Percentiles rank a stretch among this genome's conserved stretches.
These are phyloP conservation scores for Chaetomiaceae sp. DNA, from an alignment of 2,329 filamentous ascomycete genomes.

Conservation along the genomic window DNA sequence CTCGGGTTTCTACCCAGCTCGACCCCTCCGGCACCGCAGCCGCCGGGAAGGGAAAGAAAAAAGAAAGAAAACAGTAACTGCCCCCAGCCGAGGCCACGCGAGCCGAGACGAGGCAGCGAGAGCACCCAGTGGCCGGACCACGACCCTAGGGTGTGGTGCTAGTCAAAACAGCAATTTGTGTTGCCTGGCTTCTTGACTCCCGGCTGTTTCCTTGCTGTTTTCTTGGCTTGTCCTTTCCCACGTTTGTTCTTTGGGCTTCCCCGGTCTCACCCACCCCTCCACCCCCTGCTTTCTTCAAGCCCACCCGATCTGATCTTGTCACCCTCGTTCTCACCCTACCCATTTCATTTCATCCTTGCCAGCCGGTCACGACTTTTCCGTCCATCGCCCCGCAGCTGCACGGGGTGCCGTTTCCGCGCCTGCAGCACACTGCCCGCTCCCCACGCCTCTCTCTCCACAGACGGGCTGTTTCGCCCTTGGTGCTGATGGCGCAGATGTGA, in stretches of 20 bases:
- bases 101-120: neutral
- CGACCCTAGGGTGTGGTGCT: conserved; percentile 16
- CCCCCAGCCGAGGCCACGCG: neutral
- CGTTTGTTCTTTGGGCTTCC: neutral
- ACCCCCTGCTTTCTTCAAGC: neutral
- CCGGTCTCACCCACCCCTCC: conserved; percentile 2
- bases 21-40: conserved; percentile 2
- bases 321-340: too few species aligned
- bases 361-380: conserved; percentile 11
- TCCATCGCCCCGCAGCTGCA: conserved; percentile 19
- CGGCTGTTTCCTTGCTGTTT: conserved; percentile 11
- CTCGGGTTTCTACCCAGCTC: neutral
- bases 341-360: conserved; percentile 3
- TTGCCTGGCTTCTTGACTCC: conserved; percentile 3
- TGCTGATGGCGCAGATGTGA: conserved; percentile 27
- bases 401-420: conserved; percentile 20
- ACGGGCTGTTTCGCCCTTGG: conserved; percentile 10
- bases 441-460: conserved; percentile 15
- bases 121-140: neutral
- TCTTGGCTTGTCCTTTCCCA: conserved; percentile 19
- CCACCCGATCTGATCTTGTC: conserved; percentile 6
- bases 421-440: conserved; percentile 9
- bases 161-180: conserved; percentile 18
- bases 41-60: neutral
- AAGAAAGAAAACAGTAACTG: too few species aligned